Evolutionary conservation across 2,329 filamentous ascomycete species (phyloP).

Genomic region (Calycina herbarum): DNA sequence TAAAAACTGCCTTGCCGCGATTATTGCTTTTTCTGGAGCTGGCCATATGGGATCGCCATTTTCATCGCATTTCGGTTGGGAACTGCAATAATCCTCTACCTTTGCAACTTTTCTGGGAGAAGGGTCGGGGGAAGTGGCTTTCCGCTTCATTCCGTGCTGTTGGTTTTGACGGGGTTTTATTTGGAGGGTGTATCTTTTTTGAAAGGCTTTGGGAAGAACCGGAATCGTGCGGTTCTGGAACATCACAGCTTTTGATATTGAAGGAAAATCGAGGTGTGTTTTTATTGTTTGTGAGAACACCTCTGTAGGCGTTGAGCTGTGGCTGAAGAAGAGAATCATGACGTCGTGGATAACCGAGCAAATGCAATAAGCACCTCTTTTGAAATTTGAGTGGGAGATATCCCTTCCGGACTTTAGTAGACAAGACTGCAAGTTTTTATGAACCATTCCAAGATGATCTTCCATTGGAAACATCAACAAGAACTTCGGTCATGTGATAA

Average conservation of each 20-base stretch:
- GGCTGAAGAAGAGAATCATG: neutral
- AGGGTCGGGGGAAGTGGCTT: constrained; percentile 16
- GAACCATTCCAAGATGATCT: neutral
- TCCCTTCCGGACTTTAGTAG: neutral
- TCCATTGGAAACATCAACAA: too few relatives aligned
- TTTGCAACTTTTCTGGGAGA: constrained; percentile 22
- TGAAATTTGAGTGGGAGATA: neutral
- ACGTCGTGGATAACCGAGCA: neutral
- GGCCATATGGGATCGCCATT: constrained; percentile 54
- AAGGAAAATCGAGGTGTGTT: neutral
- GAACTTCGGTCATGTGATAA: too few relatives aligned
- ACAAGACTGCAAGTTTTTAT: neutral
- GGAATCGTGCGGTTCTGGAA: neutral
- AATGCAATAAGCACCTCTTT: neutral
- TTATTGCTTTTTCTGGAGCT: constrained; percentile 55
- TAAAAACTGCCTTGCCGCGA: constrained; percentile 56
- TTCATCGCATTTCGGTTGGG: constrained; percentile 15
- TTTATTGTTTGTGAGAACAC: neutral
- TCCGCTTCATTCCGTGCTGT: constrained; percentile 23
- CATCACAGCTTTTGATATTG: neutral
- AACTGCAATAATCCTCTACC: constrained; percentile 31
- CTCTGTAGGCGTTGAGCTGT: neutral
- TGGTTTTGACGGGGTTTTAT: neutral
- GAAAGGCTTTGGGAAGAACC: neutral
- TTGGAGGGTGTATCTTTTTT: neutral